Evolutionary conservation across 768 basidiomycete genomes (phyloP), one percentile per base, ranked within the genome.

Genomic region (Boletus rex-veris): DNA sequence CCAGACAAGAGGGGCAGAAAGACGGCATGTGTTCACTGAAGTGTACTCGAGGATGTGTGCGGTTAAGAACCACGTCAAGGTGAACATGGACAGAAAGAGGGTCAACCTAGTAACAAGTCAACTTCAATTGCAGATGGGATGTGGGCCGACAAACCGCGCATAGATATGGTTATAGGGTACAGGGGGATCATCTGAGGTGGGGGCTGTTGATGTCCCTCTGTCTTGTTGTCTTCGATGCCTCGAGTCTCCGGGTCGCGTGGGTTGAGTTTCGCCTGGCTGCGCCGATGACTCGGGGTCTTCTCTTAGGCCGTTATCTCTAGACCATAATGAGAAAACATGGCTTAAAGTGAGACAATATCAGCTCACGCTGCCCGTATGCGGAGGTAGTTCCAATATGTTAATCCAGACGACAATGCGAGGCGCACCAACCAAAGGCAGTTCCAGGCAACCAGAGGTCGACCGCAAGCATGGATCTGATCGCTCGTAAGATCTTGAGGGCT

Each of bases 41-140:
- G 87, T 87, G 63, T 91, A 92, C 56, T 84, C 79, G 50, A 92
- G 73, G 28, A 91, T 84, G 64, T 93, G 87, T 11, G 90, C 88
- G 16, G 83, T 85, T 26, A 92, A 67, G 61, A 92, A 92, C 88
- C 92, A 93, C 51, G 79, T 83, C 9, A 92, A 64, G n/a, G 86
- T 87, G 52, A 89, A 66, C 53, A 90, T 68, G 18, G 89, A 86
- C 15, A 80, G 80, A 61, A 88, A 71, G 50, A 86, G 75, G 2
- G 84, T 81, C 48, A 90, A 64, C 40, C 88, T 60, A 15, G 38
- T 16, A 47, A 45, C 61, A 54, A 51, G 54, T 63, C 53, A 69
- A 58, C 19, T 52, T 60, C 15, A 21, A 28, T 11, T 44, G 30
- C 30, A 14, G 10, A 45, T 19, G 4, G 41, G 31, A 40, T 18